phyloP scores from a whole-genome alignment of 306 rosid genomes.

The Sesbania bispinosa region DNA sequence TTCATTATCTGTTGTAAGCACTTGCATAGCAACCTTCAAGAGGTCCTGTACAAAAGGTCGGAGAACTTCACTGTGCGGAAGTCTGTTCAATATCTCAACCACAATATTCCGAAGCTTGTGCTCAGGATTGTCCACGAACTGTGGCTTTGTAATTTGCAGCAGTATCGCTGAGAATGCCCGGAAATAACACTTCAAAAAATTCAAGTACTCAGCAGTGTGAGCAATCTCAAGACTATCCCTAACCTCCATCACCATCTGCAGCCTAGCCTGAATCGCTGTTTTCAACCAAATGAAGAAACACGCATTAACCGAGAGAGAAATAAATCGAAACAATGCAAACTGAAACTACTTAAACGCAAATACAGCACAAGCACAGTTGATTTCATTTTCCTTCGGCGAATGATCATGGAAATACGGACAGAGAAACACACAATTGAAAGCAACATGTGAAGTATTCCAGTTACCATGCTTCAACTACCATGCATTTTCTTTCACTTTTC shows the following conservation, averaged over 20 bases:
- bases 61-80: slow-evolving; percentile 96
- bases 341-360: neutral
- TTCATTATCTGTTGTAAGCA: slow-evolving; percentile 89
- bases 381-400: neutral
- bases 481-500: neutral
- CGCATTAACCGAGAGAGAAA: neutral
- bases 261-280: slow-evolving; percentile 72
- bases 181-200: slow-evolving; percentile 89
- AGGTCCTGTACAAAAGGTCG: slow-evolving; percentile 98
- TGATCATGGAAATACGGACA: neutral
- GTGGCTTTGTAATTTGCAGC: slow-evolving; percentile 78
- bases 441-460: neutral
- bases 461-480: neutral
- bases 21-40: slow-evolving; percentile 92
- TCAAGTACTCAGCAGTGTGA: slow-evolving; percentile 95
- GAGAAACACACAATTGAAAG: neutral
- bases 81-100: slow-evolving; percentile 93
- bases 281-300: neutral
- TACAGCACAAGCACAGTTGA: neutral
- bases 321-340: neutral
- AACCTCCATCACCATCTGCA: slow-evolving; percentile 97
- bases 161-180: slow-evolving; percentile 74
- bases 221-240: slow-evolving; percentile 97
- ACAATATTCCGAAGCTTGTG: slow-evolving; percentile 91
- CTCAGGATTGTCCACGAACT: slow-evolving; percentile 72